Evolutionary conservation across 1,284 basidiomycete genomes (phyloP).

Genomic region (Boletus hoseneyae): DNA sequence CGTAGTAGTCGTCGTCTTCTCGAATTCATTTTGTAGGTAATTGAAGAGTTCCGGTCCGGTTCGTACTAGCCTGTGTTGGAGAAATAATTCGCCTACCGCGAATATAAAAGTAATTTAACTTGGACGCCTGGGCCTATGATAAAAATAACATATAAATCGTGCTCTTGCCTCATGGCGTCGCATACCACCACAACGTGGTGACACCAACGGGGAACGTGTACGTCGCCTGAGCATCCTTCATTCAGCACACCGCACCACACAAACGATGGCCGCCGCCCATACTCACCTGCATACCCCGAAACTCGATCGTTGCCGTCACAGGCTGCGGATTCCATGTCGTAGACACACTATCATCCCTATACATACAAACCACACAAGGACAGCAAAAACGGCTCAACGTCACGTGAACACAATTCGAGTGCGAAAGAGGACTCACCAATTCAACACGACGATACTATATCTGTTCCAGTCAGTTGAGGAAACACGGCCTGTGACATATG

Average conservation of each 20-base stretch:
- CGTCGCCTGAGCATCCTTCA: constrained; percentile 25
- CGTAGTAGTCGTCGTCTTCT: too few species aligned
- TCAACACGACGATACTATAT: constrained; percentile 69
- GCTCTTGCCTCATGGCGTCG: constrained; percentile 13
- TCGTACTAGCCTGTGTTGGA: too few species aligned
- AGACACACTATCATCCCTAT: constrained; percentile 49
- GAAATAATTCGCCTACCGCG: not conserved
- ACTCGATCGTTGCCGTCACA: constrained; percentile 64
- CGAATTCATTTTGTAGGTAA: too few species aligned
- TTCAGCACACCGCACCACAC: constrained; percentile 1
- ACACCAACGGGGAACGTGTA: constrained; percentile 42
- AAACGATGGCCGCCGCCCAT: not conserved
- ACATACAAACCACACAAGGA: too few species aligned
- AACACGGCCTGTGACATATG: constrained; percentile 58
- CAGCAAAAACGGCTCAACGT: not conserved
- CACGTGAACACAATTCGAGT: not conserved
- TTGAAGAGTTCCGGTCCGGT: too few species aligned
- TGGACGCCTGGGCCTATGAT: not conserved
- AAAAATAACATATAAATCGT: not conserved
- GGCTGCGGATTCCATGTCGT: constrained; percentile 59
- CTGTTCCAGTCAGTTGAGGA: constrained; percentile 56
- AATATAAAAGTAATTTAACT: not conserved
- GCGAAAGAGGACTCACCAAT: constrained; percentile 40
- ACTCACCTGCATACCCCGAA: constrained; percentile 62
- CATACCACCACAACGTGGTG: constrained; percentile 40